phyloP scores from a whole-genome alignment of 163 green algal species.

The Trebouxia gelatinosa region DNA sequence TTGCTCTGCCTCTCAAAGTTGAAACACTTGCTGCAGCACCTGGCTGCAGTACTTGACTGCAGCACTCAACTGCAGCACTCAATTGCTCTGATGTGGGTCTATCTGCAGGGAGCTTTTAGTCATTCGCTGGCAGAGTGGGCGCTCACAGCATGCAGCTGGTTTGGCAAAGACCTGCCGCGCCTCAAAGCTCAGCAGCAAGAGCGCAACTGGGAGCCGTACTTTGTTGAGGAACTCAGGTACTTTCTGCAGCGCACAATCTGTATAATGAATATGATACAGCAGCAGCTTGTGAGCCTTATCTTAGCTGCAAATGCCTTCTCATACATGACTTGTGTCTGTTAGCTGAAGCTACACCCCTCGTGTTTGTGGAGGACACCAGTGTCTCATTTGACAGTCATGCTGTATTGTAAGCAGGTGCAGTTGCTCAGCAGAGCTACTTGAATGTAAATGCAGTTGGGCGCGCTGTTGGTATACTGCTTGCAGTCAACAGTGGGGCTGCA shows the following conservation, averaged over 20 bases:
- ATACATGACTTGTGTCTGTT: neutral
- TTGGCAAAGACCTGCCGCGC: slow-evolving; percentile 72
- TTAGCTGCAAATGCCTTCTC: neutral
- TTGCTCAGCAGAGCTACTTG: neutral
- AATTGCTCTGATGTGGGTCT: neutral
- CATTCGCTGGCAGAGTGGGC: slow-evolving; percentile 71
- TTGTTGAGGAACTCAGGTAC: slow-evolving; percentile 77
- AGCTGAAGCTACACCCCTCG: no score
- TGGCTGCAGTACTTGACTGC: neutral
- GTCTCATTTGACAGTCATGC: no score
- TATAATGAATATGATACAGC: no score
- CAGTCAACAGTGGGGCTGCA: no score
- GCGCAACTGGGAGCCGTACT: slow-evolving; percentile 62
- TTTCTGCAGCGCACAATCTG: no score
- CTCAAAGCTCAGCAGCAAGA: slow-evolving; percentile 42
- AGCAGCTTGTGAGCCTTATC: neutral
- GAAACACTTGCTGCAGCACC: neutral
- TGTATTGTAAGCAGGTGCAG: neutral
- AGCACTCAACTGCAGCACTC: neutral
- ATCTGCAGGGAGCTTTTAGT: slow-evolving; percentile 45
- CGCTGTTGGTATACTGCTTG: no score
- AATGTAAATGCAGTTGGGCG: no score
- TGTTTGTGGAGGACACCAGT: no score
- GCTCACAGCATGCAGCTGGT: slow-evolving; percentile 71
- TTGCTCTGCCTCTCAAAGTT: neutral